Evolutionary conservation across 192 early-diverging fungal species (phyloP).

Genomic region (Umbelopsis sp.): DNA sequence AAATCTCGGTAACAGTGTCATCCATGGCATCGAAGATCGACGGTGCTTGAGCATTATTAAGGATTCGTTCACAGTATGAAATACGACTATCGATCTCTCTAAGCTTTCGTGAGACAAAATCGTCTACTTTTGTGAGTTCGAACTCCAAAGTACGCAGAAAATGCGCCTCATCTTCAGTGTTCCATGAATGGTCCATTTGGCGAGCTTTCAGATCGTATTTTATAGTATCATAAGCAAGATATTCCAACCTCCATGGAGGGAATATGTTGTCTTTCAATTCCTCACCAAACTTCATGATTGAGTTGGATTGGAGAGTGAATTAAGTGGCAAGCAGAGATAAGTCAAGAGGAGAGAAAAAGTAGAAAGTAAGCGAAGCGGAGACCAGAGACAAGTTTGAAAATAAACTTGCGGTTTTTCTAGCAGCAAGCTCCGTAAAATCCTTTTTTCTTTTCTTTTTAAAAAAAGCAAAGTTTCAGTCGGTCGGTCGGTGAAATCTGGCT

Average conservation of each 20-base stretch:
- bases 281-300: slow-evolving; percentile 84
- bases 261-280: slow-evolving; percentile 70
- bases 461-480: neutral
- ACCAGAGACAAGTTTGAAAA: slow-evolving; percentile 8
- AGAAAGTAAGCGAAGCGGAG: neutral
- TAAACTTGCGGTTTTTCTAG: neutral
- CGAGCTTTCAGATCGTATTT: slow-evolving; percentile 78
- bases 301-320: neutral
- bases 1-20: slow-evolving; percentile 38
- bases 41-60: slow-evolving; percentile 42
- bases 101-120: slow-evolving; percentile 72
- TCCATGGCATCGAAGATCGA: slow-evolving; percentile 32
- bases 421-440: neutral
- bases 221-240: slow-evolving; percentile 79
- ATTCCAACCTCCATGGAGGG: slow-evolving; percentile 80
- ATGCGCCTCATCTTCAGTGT: slow-evolving; percentile 80
- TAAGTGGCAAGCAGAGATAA: neutral
- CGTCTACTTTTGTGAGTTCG: slow-evolving; percentile 82
- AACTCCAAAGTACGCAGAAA: slow-evolving; percentile 82
- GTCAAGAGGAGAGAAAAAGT: slow-evolving; percentile 11
- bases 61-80: slow-evolving; percentile 60
- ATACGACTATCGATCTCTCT: slow-evolving; percentile 75
- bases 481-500: neutral
- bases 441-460: neutral
- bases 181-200: slow-evolving; percentile 59